Evolutionary conservation across 139 green algal genomes (phyloP).

Genomic region (Chlorella sp.): DNA sequence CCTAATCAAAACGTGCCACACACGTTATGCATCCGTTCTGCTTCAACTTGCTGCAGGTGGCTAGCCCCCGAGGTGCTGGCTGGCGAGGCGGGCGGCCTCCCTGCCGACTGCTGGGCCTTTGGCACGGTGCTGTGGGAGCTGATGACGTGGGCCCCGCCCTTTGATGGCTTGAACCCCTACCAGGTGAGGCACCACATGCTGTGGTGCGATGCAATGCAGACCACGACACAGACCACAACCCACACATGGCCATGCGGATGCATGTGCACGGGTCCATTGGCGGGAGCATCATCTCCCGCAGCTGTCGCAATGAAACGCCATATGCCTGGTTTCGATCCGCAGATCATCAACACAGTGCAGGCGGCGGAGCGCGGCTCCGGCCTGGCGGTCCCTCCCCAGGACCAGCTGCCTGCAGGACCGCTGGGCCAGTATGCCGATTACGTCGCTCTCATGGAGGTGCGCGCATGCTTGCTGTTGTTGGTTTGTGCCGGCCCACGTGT

Average conservation of each 20-base stretch:
- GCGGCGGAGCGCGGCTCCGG: neutral
- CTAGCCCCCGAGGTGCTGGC: conserved; percentile 59
- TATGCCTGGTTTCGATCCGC: neutral
- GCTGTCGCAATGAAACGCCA: neutral
- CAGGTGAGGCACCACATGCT: neutral
- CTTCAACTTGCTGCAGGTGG: conserved; percentile 31
- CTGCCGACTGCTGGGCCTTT: conserved; percentile 62
- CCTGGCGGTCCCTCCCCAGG: neutral
- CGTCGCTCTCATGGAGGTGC: neutral
- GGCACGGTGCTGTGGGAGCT: conserved; percentile 61
- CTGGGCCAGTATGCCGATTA: neutral
- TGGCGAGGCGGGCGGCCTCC: conserved; percentile 20
- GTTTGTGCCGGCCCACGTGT: neutral
- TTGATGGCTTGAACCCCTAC: conserved; percentile 11
- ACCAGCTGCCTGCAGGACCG: conserved; percentile 10
- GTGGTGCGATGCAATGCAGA: too few relatives aligned
- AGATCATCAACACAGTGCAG: conserved; percentile 30
- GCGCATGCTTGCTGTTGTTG: neutral
- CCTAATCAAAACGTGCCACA: too few relatives aligned
- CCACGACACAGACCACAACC: too few relatives aligned
- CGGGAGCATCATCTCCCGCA: neutral
- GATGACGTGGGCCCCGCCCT: conserved; percentile 24
- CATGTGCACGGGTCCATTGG: too few relatives aligned
- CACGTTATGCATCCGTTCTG: too few relatives aligned
- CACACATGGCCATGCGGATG: neutral